These are phyloP conservation scores for Daldinia decipiens DNA, from an alignment of 495 filamentous ascomycete genomes.

Conservation along the genomic window DNA sequence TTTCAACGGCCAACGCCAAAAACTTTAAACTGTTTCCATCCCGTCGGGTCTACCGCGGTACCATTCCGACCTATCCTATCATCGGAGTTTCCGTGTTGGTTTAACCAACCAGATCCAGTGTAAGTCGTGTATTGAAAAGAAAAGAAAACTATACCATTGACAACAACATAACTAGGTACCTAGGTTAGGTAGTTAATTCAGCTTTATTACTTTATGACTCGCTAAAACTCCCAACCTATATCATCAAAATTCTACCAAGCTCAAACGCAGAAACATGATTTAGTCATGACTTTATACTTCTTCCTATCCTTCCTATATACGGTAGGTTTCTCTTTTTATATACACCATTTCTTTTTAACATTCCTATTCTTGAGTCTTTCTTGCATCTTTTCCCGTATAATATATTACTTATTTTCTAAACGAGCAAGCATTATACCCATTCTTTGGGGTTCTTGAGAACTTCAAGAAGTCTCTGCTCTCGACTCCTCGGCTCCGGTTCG, in stretches of 20 bases:
- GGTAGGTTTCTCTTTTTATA: slow-evolving; percentile 1
- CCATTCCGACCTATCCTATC: not conserved
- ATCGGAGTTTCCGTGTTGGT: not conserved
- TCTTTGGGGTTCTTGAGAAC: slow-evolving; percentile 87
- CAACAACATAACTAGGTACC: too few relatives aligned
- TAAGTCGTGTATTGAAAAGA: not conserved
- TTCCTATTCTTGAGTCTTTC: not conserved
- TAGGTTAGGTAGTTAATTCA: too few relatives aligned
- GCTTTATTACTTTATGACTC: too few relatives aligned
- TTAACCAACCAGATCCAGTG: not conserved
- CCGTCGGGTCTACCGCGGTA: slow-evolving; percentile 20
- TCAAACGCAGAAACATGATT: not conserved
- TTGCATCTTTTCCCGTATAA: slow-evolving; percentile 21
- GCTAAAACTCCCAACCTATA: too few relatives aligned
- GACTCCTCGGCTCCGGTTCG: slow-evolving; percentile 74
- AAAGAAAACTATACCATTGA: not conserved
- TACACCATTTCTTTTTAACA: slow-evolving; percentile 11
- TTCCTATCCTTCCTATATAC: not conserved
- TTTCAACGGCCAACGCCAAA: slow-evolving; percentile 18
- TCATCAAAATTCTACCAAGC: too few relatives aligned
- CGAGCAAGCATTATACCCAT: slow-evolving; percentile 73
- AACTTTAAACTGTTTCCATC: slow-evolving; percentile 25
- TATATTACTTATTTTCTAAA: slow-evolving; percentile 4
- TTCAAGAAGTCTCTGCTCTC: slow-evolving; percentile 79
- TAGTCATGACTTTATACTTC: not conserved